phyloP scores from a whole-genome alignment of 78 protist species.

The Dictyostelium purpureum region DNA sequence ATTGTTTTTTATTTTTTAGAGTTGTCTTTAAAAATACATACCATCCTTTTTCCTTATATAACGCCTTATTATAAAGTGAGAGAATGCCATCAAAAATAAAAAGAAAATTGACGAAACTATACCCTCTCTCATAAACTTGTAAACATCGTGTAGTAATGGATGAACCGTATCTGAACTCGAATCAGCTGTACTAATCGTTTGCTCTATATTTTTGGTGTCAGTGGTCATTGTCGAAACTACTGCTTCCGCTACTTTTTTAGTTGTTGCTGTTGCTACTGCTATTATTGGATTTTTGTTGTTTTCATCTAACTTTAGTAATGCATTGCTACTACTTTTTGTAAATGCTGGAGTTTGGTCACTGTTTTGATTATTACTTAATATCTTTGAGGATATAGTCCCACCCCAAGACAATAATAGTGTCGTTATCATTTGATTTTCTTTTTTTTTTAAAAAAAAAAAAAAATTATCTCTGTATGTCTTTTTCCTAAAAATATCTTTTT shows the following conservation, averaged over 20 bases:
- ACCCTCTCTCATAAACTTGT: conserved; percentile 59
- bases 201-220: conserved; percentile 1
- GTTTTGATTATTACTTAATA: no score
- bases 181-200: neutral
- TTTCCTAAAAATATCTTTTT: no score
- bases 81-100: conserved; percentile 20
- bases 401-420: no score
- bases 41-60: conserved; percentile 65
- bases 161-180: neutral
- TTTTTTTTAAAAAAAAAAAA: no score
- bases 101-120: conserved; percentile 41
- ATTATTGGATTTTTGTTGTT: no score
- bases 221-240: neutral
- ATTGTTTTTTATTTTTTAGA: neutral
- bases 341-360: no score
- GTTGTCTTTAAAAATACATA: neutral
- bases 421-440: no score
- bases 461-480: no score
- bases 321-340: no score
- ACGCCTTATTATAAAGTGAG: conserved; percentile 60
- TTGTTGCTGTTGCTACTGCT: neutral
- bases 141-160: conserved; percentile 22
- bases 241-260: neutral
- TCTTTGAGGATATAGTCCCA: no score
- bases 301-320: no score